Evolutionary conservation across 2,329 filamentous ascomycete species (phyloP), one percentile per base, ranked within the genome.

Genomic region (Coniella lustricola): DNA sequence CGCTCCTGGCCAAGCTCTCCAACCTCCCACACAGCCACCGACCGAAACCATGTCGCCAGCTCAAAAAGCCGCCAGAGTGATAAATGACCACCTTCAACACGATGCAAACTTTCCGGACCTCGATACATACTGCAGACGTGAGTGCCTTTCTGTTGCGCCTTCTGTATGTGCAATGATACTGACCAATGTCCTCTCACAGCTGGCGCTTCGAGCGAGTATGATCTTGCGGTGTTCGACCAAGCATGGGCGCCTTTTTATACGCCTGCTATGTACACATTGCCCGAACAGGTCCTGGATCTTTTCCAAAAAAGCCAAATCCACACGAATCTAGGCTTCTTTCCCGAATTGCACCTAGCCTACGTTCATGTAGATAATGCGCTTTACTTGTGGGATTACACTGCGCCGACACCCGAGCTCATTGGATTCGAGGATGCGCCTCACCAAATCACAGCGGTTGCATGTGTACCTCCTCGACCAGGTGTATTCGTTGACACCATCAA

Each of bases 311-410:
- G 87, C 50, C 84, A 95, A 62, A 82, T 96, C 20, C 84, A 85
- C 51, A 95, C 90, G n/a, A 80, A 82, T 60, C 95, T 98, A 86
- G 94, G 94, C 9, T 73, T 98, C 31, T 97, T 98, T 66, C 87
- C 93, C 16, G 87, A 94, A 67, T 77, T 98, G 60, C 90, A 91
- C 60, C 90, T 97, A 67, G 93, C 91, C 25, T 98, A 90, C 87
- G 87, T 95, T 48, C 82, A 87, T 20, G 93, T 98, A 63, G 93
- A 98, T 70, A 96, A 95, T 69, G 87, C 88, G 54, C 75, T 98
- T 38, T 98, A 96, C 64, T 75, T 98, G 14, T 98, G 94, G 94
- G 91, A 98, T 67, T 98, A 96, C 65, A 95, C 90, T 7, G 80
- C 89, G 63, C 82, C 87, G n/a, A 88, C 91, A 57, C 89, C 91